Conservation (phyloP, 2,329 filamentous ascomycete genomes). For the Setomelanomma holmii region DNA sequence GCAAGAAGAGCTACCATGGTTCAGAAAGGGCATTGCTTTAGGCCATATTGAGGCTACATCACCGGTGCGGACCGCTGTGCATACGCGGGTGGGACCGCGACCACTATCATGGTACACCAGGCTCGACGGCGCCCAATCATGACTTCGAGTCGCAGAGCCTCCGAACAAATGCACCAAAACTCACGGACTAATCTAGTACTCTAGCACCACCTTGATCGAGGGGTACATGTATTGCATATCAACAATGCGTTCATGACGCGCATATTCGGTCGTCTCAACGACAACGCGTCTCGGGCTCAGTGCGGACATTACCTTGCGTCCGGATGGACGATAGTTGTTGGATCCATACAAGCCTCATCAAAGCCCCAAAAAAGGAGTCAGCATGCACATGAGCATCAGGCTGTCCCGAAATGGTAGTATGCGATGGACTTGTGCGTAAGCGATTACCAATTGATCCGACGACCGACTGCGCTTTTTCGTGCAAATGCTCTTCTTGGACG, state of each 20-base stretch:
- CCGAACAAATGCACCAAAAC: too few relatives aligned
- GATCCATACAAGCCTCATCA: too few relatives aligned
- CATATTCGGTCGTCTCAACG: not conserved
- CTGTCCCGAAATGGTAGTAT: too few relatives aligned
- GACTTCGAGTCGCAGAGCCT: not conserved
- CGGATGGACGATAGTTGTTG: too few relatives aligned
- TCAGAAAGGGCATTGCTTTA: not conserved
- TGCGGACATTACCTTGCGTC: not conserved
- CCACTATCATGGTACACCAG: constrained; percentile 11
- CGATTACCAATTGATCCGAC: too few relatives aligned
- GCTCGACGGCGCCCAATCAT: not conserved
- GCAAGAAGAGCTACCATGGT: not conserved
- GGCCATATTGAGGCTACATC: not conserved
- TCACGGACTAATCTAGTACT: too few relatives aligned
- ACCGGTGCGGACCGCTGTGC: constrained; percentile 4
- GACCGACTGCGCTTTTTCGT: too few relatives aligned
- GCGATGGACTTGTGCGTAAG: too few relatives aligned
- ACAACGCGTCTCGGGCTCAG: not conserved
- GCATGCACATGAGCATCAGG: too few relatives aligned
- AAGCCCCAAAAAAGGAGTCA: too few relatives aligned
- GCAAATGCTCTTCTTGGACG: too few relatives aligned
- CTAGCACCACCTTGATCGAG: not conserved
- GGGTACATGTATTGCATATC: not conserved
- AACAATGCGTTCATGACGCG: not conserved
- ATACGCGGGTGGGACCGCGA: not conserved